Base-by-base conservation (phyloP, 139 green algal genomes). In the Ettlia oleoabundans region DNA sequence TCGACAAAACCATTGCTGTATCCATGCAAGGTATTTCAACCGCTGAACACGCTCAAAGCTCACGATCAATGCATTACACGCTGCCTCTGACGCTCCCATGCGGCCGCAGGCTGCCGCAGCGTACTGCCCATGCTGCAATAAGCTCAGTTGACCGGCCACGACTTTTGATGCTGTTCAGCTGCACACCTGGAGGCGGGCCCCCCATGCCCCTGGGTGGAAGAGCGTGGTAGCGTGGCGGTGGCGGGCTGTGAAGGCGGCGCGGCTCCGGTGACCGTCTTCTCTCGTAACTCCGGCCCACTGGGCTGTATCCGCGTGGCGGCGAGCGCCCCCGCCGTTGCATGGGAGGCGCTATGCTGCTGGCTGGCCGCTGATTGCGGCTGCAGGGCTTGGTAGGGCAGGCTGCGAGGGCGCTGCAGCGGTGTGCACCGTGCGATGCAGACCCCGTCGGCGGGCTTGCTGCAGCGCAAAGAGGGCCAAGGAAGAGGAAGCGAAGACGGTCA, bases 121-220 rank as follows among this genome's bases (percentile, higher is more conserved):
- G n/a, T n/a, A n/a, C n/a, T n/a, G n/a, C n/a, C n/a, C n/a, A n/a
- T n/a, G n/a, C n/a, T n/a, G n/a, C 13, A 58, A 58, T n/a, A 32
- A 65, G 55, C 55, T n/a, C 18, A 22, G 55, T n/a, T 22, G 30
- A 15, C 55, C 55, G 30, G 55, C 18, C 5, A n/a, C 28, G 21
- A 9, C 55, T 65, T 15, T n/a, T 58, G 47, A 58, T n/a, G 55
- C 55, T 65, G 55, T 47, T 26, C 35, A 13, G 37, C 72, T 79
- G 72, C 72, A 79, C 72, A 79, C 72, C 72, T 79, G 72, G 72
- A 37, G 72, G 72, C 10, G 72, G 72, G 72, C 72, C 72, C 18
- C 55, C 55, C 55, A 65, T 65, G 55, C 55, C 55, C 18, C 55
- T 15, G 21, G 55, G 55, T 5, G 55, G 55, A 15, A 65, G 21